Base-by-base conservation (phyloP, 768 basidiomycete genomes). In the Hygrophoropsis aurantiaca region DNA sequence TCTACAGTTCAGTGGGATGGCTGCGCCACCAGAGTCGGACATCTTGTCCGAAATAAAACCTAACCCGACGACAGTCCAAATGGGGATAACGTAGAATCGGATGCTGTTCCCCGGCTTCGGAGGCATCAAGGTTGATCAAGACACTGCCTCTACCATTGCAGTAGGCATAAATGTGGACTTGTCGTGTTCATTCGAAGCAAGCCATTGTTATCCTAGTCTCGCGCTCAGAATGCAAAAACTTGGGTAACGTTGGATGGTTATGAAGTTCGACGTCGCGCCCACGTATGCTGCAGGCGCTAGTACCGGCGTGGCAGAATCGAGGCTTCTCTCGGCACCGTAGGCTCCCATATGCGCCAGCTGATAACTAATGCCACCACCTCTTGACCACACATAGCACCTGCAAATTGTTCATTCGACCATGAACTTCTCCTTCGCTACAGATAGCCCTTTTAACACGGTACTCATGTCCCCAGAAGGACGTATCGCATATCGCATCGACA, bases 231-330 rank as follows among this genome's bases (percentile, higher is more conserved):
- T 3, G 19, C 24, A 26, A 15, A 15, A n/a, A n/a, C 23, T 19
- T 3, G 40, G 27, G 25, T 26, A 11, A 15, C 19, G 11, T 20
- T 19, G 27, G 25, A 42, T 5, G 15, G 23, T 19, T 46, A 15
- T 26, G 6, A 40, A 32, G 11, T 3, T 38, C 33, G 37, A 48
- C 44, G 45, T 53, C 47, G 34, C 27, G 27, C 27, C 27, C 27
- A n/a, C n/a, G 27, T 13, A 30, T 30, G 27, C 27, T 6, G 36
- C 51, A 43, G 55, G 53, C 62, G 65, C 62, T 38, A 30, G n/a
- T n/a, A n/a, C 60, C 23, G 60, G 16, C 63, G 65, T 67, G 63
- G 65, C 58, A 67, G 55, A 65, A 65, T 59, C 60, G 49, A 53
- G 32, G 5, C 58, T 67, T 67, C 54, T 58, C 62, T 62, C 51